Evolutionary conservation across 2,329 filamentous ascomycete species (phyloP).

Genomic region (Dendrostoma leiphaemia): DNA sequence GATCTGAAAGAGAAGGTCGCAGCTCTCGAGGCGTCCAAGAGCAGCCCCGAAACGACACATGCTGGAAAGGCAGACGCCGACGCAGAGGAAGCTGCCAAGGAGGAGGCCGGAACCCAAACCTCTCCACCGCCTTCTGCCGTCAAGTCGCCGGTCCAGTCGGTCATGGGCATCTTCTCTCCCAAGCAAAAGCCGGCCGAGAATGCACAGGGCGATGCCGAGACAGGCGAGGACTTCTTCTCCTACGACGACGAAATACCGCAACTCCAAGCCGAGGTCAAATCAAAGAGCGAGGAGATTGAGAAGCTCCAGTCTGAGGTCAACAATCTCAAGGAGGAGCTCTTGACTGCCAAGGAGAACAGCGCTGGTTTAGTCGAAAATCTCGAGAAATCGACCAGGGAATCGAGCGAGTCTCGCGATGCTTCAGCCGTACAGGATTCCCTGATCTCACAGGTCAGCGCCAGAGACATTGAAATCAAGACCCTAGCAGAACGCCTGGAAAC

Average conservation of each 20-base stretch:
- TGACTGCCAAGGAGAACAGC: slow-evolving; percentile 68
- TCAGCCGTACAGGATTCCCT: slow-evolving; percentile 40
- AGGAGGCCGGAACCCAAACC: slow-evolving; percentile 21
- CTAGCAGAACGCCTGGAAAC: slow-evolving; percentile 48
- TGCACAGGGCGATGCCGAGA: slow-evolving; percentile 31
- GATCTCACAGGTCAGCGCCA: slow-evolving; percentile 48
- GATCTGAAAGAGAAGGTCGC: slow-evolving; percentile 53
- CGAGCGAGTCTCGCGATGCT: slow-evolving; percentile 47
- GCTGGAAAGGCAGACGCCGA: slow-evolving; percentile 30
- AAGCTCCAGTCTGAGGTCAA: slow-evolving; percentile 68
- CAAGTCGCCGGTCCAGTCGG: slow-evolving; percentile 47
- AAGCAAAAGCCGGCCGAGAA: slow-evolving; percentile 39
- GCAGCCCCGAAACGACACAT: slow-evolving; percentile 23
- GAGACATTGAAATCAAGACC: slow-evolving; percentile 45
- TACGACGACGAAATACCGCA: slow-evolving; percentile 85
- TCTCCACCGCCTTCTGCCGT: slow-evolving; percentile 27
- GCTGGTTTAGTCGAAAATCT: slow-evolving; percentile 64
- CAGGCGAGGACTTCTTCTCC: slow-evolving; percentile 79
- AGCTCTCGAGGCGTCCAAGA: slow-evolving; percentile 36
- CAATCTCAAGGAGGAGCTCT: slow-evolving; percentile 67
- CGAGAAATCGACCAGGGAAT: slow-evolving; percentile 64
- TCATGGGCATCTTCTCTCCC: slow-evolving; percentile 49
- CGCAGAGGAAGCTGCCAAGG: slow-evolving; percentile 22
- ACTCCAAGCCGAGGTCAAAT: slow-evolving; percentile 71
- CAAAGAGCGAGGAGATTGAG: slow-evolving; percentile 69